Evolutionary conservation across 192 early-diverging fungal species (phyloP), one percentile per base, ranked within the genome.

Genomic region (Coemansia sp.): DNA sequence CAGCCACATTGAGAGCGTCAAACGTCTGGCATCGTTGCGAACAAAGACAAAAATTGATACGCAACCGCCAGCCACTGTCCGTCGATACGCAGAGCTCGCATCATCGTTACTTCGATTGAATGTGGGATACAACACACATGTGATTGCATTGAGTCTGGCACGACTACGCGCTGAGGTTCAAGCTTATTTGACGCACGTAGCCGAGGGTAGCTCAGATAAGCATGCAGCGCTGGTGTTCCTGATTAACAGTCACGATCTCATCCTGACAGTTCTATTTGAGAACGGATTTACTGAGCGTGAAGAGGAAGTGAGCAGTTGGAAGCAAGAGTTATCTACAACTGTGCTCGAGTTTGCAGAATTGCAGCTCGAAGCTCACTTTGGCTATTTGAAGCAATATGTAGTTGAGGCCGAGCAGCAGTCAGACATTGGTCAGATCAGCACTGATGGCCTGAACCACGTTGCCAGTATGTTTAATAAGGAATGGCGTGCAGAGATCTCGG

Each of bases 171-270:
- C 81, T 62, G 93, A 91, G 72, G 80, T 93, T 48, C 92, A 94
- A 58, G 71, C 81, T 6, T 78, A 96, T 16, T 77, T 99, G 24
- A 70, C 88, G 18, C 78, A 85, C 31, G 88, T 93, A 79, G 87
- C 91, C 0, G 88, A 81, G 10, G 87, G 89, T 38, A 86, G 92
- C 58, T 58, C 78, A 7, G 91, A 93, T 54, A 76, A 76, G 21
- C 89, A 89, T 47, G 85, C 81, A 24, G 71, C 88, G 30, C 75
- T 92, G 47, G 86, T 92, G 12, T 96, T 96, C 63, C 78, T 93
- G 61, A 94, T 99, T 70, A 99, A 97, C 84, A 99, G 95, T 68
- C 91, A 91, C 73, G 95, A 99, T 65, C 78, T 95, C 16, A 87
- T 97, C 21, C 76, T 91, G 24, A 83, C 89, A 3, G 89, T 96